phyloP scores from a whole-genome alignment of 371 early-diverging fungal genomes.

The Mucor saturninus region DNA sequence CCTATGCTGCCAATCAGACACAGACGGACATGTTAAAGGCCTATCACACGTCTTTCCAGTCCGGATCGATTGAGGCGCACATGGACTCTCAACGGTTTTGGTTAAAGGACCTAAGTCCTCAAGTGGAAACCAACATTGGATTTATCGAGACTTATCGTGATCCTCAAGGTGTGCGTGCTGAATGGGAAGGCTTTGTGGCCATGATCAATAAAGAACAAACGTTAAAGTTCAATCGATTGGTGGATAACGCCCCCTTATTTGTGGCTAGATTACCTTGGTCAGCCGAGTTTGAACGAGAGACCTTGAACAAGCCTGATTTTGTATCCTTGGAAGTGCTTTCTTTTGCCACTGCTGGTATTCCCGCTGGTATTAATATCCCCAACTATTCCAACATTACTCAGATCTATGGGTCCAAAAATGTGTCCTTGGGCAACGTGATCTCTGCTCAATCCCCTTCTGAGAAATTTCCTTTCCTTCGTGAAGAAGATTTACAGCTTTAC shows the following conservation, averaged over 20 bases:
- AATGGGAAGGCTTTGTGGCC: slow-evolving; percentile 72
- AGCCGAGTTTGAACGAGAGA: slow-evolving; percentile 59
- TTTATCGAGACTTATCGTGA: slow-evolving; percentile 65
- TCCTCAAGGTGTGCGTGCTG: slow-evolving; percentile 70
- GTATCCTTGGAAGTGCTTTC: slow-evolving; percentile 67
- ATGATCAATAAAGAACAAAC: slow-evolving; percentile 71
- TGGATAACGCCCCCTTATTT: slow-evolving; percentile 56
- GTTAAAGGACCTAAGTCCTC: slow-evolving; percentile 65
- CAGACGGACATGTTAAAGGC: slow-evolving; percentile 59
- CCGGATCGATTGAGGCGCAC: slow-evolving; percentile 64
- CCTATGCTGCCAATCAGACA: slow-evolving; percentile 56
- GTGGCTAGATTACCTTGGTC: slow-evolving; percentile 64
- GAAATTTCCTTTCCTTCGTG: slow-evolving; percentile 54
- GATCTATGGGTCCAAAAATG: slow-evolving; percentile 66
- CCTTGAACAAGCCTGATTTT: slow-evolving; percentile 67
- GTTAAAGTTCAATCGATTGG: slow-evolving; percentile 57
- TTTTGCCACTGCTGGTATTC: slow-evolving; percentile 59
- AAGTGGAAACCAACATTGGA: slow-evolving; percentile 62
- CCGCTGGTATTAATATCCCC: slow-evolving; percentile 72
- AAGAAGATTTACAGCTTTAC: slow-evolving; percentile 50
- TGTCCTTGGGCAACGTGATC: slow-evolving; percentile 66
- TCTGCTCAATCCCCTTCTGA: slow-evolving; percentile 58
- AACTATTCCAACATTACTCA: slow-evolving; percentile 64
- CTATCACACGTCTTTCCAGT: slow-evolving; percentile 55
- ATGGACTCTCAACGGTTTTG: slow-evolving; percentile 63